These are phyloP conservation scores for Phytophthora pistaciae DNA, from an alignment of 352 stramenopile genomes.

Conservation along the genomic window DNA sequence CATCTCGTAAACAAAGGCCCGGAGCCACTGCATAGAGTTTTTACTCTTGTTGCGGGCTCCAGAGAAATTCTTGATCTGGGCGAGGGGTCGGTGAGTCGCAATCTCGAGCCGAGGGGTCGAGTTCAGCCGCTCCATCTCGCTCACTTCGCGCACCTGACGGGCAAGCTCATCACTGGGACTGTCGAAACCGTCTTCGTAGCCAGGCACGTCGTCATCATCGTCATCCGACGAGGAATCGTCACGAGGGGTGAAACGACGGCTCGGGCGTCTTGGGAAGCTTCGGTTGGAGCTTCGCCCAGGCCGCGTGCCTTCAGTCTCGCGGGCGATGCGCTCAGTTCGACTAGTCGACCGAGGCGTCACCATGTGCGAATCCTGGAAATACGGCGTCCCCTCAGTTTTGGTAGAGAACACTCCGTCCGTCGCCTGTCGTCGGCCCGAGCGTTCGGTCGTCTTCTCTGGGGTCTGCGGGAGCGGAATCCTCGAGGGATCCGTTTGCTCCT, in stretches of 20 bases:
- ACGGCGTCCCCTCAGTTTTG: background rate
- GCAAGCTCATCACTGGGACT: background rate
- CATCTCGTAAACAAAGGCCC: constrained; percentile 13
- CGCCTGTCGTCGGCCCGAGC: no score
- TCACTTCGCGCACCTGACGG: background rate
- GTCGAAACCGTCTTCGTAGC: background rate
- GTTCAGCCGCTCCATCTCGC: background rate
- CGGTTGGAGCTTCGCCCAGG: no score
- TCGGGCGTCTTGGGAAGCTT: no score
- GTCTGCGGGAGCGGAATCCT: background rate
- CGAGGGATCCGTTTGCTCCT: background rate
- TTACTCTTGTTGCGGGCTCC: constrained; percentile 3
- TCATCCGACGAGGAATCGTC: background rate
- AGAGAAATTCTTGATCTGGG: background rate
- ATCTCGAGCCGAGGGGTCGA: background rate
- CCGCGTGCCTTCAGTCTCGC: background rate
- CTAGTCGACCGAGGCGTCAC: background rate
- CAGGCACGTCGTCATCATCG: background rate
- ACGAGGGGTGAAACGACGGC: no score
- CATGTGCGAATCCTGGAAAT: background rate
- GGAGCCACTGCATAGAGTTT: constrained; percentile 12
- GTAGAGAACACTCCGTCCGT: background rate
- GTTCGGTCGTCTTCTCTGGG: background rate
- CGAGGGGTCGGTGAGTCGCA: constrained; percentile 1
- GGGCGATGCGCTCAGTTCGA: background rate